Percentiles rank a stretch among this genome's conserved stretches.
Evolutionary conservation across 2,329 filamentous ascomycete species (phyloP).

Genomic region (Alternaria ethzedia): DNA sequence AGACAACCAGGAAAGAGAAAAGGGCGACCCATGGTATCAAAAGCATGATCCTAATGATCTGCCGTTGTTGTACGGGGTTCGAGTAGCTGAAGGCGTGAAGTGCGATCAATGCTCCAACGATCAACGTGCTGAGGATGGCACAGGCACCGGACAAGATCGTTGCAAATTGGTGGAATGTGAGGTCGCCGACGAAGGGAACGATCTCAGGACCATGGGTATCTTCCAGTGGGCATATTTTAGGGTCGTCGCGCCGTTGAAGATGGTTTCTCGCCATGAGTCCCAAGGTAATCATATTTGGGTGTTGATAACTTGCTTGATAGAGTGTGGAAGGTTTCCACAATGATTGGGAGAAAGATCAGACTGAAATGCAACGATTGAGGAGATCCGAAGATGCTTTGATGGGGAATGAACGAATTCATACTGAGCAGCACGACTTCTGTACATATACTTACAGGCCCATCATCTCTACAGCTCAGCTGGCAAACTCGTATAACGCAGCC

Average conservation of each 20-base stretch:
- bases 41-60: conserved; percentile 35
- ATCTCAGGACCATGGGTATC: conserved; percentile 22
- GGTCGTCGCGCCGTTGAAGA: neutral
- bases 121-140: conserved; percentile 22
- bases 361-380: neutral
- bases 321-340: neutral
- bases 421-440: neutral
- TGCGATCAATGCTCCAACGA: conserved; percentile 20
- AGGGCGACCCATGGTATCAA: conserved; percentile 36
- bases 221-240: conserved; percentile 20
- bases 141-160: conserved; percentile 29
- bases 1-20: conserved; percentile 33
- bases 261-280: neutral
- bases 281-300: neutral
- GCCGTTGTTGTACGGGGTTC: conserved; percentile 37
- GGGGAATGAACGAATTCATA: neutral
- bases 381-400: neutral
- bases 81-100: conserved; percentile 37
- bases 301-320: neutral
- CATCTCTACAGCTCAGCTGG: neutral
- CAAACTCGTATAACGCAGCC: neutral
- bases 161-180: conserved; percentile 36
- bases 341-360: neutral
- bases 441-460: neutral
- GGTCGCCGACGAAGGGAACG: conserved; percentile 25